Percentiles rank a stretch among this genome's conserved stretches.
These are phyloP conservation scores for Tetrapyrgos nigripes DNA, from an alignment of 1,284 basidiomycete species.

Conservation along the genomic window DNA sequence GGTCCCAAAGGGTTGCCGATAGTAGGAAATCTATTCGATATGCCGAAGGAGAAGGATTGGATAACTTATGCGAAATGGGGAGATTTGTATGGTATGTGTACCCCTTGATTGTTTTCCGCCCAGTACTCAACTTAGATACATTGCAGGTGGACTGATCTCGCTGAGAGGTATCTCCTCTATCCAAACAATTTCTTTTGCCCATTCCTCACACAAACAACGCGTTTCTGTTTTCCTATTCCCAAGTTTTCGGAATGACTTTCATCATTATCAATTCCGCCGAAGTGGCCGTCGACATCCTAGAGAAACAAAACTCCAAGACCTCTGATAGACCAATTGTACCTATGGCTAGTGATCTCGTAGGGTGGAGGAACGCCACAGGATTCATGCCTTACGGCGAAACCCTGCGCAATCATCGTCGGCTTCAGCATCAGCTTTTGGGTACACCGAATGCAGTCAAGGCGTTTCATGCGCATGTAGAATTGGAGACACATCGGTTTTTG, in stretches of 20 bases:
- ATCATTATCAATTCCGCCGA: conserved; percentile 39
- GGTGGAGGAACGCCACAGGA: conserved; percentile 38
- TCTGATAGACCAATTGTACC: conserved; percentile 39
- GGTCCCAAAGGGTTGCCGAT: background rate
- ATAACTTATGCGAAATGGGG: background rate
- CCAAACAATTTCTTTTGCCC: too few species aligned
- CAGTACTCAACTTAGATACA: background rate
- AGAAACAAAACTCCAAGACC: conserved; percentile 42
- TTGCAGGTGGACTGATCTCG: background rate
- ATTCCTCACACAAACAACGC: too few species aligned
- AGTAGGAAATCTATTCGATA: background rate
- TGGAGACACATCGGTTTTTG: conserved; percentile 35
- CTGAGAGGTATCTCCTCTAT: background rate
- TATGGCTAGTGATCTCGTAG: conserved; percentile 39
- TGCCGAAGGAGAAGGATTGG: background rate
- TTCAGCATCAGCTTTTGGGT: conserved; percentile 36
- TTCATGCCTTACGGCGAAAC: conserved; percentile 38
- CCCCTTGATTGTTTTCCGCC: background rate
- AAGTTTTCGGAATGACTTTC: conserved; percentile 33
- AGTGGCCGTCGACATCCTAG: conserved; percentile 35
- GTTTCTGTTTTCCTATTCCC: too few species aligned
- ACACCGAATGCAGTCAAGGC: conserved; percentile 25
- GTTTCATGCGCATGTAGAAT: conserved; percentile 34
- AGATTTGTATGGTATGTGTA: background rate
- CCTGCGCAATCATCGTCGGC: conserved; percentile 42